phyloP scores from a whole-genome alignment of 208 protist genomes.

The Acanthamoeba rhysodes region DNA sequence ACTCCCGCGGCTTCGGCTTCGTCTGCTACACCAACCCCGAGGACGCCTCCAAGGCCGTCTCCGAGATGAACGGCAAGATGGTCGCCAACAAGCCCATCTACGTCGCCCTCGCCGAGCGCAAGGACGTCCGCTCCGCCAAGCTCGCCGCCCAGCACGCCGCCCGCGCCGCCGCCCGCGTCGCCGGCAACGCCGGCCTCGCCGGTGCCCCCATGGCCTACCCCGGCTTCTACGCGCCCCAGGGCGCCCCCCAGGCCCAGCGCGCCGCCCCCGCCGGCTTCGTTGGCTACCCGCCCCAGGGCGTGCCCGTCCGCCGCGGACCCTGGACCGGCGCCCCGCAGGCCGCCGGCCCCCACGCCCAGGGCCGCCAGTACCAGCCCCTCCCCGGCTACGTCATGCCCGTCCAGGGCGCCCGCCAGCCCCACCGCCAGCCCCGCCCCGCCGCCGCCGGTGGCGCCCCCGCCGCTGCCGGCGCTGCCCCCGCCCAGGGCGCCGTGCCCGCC shows the following conservation, averaged over 20 bases:
- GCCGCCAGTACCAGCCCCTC: constrained; percentile 35
- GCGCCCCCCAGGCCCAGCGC: constrained; percentile 50
- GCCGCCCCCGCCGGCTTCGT: constrained; percentile 47
- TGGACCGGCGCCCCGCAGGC: constrained; percentile 57
- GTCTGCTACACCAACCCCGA: constrained; percentile 98
- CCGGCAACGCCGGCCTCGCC: constrained; percentile 42
- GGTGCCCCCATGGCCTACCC: constrained; percentile 36
- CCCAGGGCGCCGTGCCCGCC: background rate
- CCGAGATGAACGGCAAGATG: constrained; percentile 98
- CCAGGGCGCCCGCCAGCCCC: constrained; percentile 29
- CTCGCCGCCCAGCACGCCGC: constrained; percentile 95
- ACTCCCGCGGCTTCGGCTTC: constrained; percentile 97
- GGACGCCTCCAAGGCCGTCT: constrained; percentile 97
- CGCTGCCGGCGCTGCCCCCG: background rate
- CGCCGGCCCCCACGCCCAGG: constrained; percentile 41
- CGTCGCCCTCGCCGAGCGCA: constrained; percentile 97
- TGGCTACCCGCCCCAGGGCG: constrained; percentile 1
- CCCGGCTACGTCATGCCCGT: constrained; percentile 68
- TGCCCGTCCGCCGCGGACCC: constrained; percentile 21
- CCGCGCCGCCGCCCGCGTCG: constrained; percentile 27
- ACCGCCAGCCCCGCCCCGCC: constrained; percentile 14
- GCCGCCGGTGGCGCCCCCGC: background rate
- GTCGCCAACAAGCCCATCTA: constrained; percentile 98
- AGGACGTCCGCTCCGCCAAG: constrained; percentile 96
- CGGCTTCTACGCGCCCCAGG: constrained; percentile 44